Evolutionary conservation across 441 rosid species (phyloP), one percentile per base, ranked within the genome.

Genomic region (Breynia disticha): DNA sequence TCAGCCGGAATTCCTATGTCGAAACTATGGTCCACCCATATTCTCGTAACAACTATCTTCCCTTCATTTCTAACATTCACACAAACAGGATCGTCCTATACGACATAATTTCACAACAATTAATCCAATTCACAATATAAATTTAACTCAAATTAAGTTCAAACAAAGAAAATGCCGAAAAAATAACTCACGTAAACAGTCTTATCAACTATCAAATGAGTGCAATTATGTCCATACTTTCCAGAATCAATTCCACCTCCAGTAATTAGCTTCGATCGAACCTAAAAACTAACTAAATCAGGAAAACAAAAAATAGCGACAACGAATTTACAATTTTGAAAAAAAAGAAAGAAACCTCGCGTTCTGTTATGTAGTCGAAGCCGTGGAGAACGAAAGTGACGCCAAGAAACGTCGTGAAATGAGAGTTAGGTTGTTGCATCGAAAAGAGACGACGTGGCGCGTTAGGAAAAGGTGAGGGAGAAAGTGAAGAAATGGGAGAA

Each of bases 11-110:
- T 61, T 67, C 95, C 97, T 57, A 64, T 50, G 55, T 87, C 95
- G 56, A 69, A 72, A 68, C 94, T 71, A 64, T 87, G 97, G 69
- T 89, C 81, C 53, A 87, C 96, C 97, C 97, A 89, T 57, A 87
- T 67, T 10, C 76, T 76, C 0, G 87, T 80, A 39, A 84, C 86
- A 52, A 89, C 72, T 15, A 70, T 76, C 61, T 84, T 93, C 45
- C 93, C 84, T 53, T 76, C 81, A 15, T 59, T 70, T 66, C 95
- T 80, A 59, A 96, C 95, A 48, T 77, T 64, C 22, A 69, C 80
- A 65, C 95, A 89, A n/a, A 68, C 28, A 16, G 96, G 82, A 74
- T 89, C 95, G 61, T 89, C 90, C 97, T 93, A 71, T 20, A 48
- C 6, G 4, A 9, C 35, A 28, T 28, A 0, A 9, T 28, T 4